Conservation (phyloP, 1,284 basidiomycete genomes). For the Ustilago bromivora region DNA sequence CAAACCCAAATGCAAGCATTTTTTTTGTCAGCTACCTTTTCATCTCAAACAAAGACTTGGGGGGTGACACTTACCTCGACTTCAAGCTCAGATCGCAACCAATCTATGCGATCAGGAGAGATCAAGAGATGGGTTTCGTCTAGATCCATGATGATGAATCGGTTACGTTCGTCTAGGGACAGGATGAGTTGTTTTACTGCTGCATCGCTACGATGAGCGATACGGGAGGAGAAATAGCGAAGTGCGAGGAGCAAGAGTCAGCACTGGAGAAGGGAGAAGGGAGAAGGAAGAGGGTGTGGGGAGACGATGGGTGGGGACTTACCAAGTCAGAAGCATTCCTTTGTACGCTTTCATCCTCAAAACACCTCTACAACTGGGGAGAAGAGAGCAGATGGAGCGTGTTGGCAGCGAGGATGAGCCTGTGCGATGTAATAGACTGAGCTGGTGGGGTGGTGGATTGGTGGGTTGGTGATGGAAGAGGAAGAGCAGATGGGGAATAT, state of each 20-base stretch:
- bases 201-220: slow-evolving; percentile 75
- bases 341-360: slow-evolving; percentile 76
- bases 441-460: too few species aligned
- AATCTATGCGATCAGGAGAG: slow-evolving; percentile 81
- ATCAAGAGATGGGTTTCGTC: slow-evolving; percentile 87
- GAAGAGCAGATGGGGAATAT: too few species aligned
- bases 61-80: slow-evolving; percentile 75
- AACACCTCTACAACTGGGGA: neutral
- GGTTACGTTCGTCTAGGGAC: slow-evolving; percentile 78
- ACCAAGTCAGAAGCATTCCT: slow-evolving; percentile 82
- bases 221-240: neutral
- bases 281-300: neutral
- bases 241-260: too few species aligned
- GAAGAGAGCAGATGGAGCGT: neutral
- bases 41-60: neutral
- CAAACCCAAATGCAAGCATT: neutral
- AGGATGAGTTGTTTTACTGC: slow-evolving; percentile 90
- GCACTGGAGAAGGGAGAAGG: neutral
- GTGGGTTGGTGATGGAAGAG: too few species aligned
- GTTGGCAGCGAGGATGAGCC: too few species aligned
- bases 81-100: slow-evolving; percentile 79
- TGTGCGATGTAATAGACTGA: too few species aligned
- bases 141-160: slow-evolving; percentile 86
- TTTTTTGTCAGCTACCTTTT: neutral
- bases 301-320: slow-evolving; percentile 51